A percentile compares a stretch with the other conserved stretches of the same genome.
phyloP scores from a whole-genome alignment of 179 eudicot species.

The Nepenthes alata region DNA sequence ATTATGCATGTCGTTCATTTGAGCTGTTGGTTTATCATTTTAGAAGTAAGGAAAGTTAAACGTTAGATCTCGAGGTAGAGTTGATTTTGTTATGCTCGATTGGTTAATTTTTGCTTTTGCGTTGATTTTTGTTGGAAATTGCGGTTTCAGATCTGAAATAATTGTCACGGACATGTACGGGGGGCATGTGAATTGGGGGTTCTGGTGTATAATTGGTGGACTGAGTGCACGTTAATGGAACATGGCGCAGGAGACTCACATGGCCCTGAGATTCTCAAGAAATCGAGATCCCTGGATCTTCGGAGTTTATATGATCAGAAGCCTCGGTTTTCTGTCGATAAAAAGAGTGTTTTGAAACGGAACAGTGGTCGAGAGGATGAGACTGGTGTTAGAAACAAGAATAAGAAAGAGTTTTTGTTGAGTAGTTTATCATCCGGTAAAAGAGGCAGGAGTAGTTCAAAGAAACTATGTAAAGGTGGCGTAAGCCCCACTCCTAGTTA shows the following conservation, averaged over 20 bases:
- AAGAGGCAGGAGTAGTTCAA: conserved; percentile 22
- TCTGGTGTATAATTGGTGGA: conserved; percentile 26
- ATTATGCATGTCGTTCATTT: conserved; percentile 3
- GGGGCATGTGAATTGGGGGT: conserved; percentile 43
- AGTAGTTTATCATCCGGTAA: conserved; percentile 22
- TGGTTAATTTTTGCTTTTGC: conserved; percentile 8
- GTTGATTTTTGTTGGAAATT: conserved; percentile 17
- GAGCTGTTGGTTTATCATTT: conserved; percentile 1
- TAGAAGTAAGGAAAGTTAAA: neutral
- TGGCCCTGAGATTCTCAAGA: conserved; percentile 35
- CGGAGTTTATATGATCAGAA: conserved; percentile 31
- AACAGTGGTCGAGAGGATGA: conserved; percentile 19
- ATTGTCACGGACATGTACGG: conserved; percentile 23
- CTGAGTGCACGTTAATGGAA: conserved; percentile 79
- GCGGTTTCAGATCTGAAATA: conserved; percentile 56
- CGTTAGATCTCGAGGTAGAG: conserved; percentile 7
- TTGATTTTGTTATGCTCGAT: conserved; percentile 1
- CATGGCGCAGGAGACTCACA: conserved; percentile 34
- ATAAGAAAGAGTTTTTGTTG: conserved; percentile 20
- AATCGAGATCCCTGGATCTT: conserved; percentile 44
- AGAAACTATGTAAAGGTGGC: conserved; percentile 7
- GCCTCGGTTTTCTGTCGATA: conserved; percentile 16
- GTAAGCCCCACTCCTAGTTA: conserved; percentile 7
- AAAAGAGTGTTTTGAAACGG: conserved; percentile 24
- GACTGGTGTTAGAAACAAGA: conserved; percentile 24